A percentile compares a stretch with the other conserved stretches of the same genome.
phyloP scores from a whole-genome alignment of 192 early-diverging fungal species.

The Paraglomus occultum region DNA sequence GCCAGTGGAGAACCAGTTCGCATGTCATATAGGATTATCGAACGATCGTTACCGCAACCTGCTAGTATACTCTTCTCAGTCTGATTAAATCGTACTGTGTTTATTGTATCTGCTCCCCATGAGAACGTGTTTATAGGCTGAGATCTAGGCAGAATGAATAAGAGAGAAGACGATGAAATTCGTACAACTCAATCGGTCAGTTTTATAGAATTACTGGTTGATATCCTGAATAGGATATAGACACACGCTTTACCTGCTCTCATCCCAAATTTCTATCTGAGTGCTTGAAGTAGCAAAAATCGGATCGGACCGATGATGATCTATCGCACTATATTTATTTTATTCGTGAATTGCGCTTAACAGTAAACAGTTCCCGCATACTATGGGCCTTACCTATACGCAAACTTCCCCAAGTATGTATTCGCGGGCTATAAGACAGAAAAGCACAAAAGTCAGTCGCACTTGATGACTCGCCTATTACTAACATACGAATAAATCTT shows the following conservation, averaged over 20 bases:
- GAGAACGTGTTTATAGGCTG: constrained; percentile 79
- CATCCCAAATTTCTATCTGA: constrained; percentile 93
- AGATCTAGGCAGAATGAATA: constrained; percentile 41
- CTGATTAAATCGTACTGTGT: constrained; percentile 95
- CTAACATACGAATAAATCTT: neutral
- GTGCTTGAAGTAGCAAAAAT: constrained; percentile 89
- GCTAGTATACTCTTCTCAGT: constrained; percentile 93
- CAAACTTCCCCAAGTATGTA: constrained; percentile 74
- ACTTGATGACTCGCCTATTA: no score
- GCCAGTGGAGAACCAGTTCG: constrained; percentile 83
- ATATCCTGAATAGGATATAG: neutral
- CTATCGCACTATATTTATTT: constrained; percentile 54
- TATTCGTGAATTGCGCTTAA: no score
- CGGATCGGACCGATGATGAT: constrained; percentile 83
- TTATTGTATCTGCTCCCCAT: constrained; percentile 96
- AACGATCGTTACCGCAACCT: constrained; percentile 90
- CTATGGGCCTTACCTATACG: constrained; percentile 51
- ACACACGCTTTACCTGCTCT: constrained; percentile 38
- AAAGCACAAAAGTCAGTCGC: neutral
- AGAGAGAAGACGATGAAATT: neutral
- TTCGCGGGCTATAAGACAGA: constrained; percentile 53
- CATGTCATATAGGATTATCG: constrained; percentile 93
- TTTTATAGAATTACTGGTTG: neutral
- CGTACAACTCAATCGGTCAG: neutral
- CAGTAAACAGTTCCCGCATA: neutral